phyloP scores from a whole-genome alignment of 2,329 filamentous ascomycete species.

The Colletotrichum spaethianum region DNA sequence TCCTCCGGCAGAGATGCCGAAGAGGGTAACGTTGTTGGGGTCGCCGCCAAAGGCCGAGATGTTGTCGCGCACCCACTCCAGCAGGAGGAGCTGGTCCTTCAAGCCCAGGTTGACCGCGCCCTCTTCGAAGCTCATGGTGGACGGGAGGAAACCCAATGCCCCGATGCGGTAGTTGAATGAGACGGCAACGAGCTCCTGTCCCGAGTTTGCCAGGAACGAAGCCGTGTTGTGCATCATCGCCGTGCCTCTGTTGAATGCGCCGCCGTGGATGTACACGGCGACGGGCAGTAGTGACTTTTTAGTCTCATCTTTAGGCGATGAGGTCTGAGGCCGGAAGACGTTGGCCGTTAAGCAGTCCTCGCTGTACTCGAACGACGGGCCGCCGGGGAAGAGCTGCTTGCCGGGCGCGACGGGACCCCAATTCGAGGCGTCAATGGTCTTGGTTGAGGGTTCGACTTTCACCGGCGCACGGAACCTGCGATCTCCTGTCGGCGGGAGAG shows the following conservation, averaged over 20 bases:
- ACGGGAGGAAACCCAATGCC: conserved; percentile 78
- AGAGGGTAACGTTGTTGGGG: conserved; percentile 69
- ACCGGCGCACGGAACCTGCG: conserved; percentile 61
- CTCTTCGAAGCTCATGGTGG: conserved; percentile 63
- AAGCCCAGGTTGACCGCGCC: conserved; percentile 76
- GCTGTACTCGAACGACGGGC: conserved; percentile 48
- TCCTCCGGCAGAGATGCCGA: conserved; percentile 73
- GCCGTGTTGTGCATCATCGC: conserved; percentile 71
- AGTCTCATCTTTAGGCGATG: conserved; percentile 1
- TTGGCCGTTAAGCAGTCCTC: conserved; percentile 71
- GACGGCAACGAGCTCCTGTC: conserved; percentile 69
- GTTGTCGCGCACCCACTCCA: conserved; percentile 75
- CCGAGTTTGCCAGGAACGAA: conserved; percentile 71
- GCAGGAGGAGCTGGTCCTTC: conserved; percentile 70
- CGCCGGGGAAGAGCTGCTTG: conserved; percentile 45
- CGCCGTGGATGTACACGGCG: conserved; percentile 75
- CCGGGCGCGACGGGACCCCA: conserved; percentile 57
- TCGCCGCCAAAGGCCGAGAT: conserved; percentile 74
- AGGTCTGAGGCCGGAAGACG: conserved; percentile 59
- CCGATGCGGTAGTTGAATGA: conserved; percentile 76
- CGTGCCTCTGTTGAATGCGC: conserved; percentile 70
- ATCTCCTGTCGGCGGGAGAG: conserved; percentile 49
- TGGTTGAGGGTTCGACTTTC: conserved; percentile 47
- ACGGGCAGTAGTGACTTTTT: conserved; percentile 55
- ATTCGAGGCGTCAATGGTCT: conserved; percentile 51